Evolutionary conservation across 345 rosid species (phyloP).

Genomic region (Toxicodendron radicans): DNA sequence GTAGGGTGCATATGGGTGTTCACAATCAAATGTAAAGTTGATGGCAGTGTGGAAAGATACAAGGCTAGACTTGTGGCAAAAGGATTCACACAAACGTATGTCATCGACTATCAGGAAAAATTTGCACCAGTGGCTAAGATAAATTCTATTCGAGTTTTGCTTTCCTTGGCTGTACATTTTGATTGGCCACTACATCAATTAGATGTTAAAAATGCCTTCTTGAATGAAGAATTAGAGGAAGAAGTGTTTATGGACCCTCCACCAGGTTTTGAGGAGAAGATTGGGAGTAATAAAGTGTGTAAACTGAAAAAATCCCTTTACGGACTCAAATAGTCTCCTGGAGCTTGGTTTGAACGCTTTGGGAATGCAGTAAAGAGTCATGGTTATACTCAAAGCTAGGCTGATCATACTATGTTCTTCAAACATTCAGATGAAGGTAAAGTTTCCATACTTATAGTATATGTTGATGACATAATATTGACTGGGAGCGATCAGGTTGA

Average conservation of each 20-base stretch:
- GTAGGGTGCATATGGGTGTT: background rate
- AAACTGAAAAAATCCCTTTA: background rate
- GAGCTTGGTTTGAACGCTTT: background rate
- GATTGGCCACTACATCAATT: background rate
- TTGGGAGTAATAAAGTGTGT: background rate
- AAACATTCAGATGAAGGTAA: too few relatives aligned
- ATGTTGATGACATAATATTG: too few relatives aligned
- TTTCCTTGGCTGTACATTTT: background rate
- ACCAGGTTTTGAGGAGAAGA: background rate
- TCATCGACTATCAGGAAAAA: background rate
- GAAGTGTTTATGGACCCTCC: background rate
- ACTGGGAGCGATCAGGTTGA: too few relatives aligned
- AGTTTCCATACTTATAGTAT: too few relatives aligned
- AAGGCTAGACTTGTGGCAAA: background rate
- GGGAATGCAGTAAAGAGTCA: background rate
- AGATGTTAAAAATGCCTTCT: background rate
- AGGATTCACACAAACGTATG: background rate
- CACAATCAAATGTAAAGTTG: background rate
- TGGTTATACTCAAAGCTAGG: background rate
- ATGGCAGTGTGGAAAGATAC: background rate
- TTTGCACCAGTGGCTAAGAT: background rate
- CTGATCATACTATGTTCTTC: background rate
- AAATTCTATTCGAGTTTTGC: background rate
- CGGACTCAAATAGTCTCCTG: background rate
- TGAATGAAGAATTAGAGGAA: background rate